These are phyloP conservation scores for Thoreauomyces humboldtii DNA, from an alignment of 192 early-diverging fungal species.

Conservation along the genomic window DNA sequence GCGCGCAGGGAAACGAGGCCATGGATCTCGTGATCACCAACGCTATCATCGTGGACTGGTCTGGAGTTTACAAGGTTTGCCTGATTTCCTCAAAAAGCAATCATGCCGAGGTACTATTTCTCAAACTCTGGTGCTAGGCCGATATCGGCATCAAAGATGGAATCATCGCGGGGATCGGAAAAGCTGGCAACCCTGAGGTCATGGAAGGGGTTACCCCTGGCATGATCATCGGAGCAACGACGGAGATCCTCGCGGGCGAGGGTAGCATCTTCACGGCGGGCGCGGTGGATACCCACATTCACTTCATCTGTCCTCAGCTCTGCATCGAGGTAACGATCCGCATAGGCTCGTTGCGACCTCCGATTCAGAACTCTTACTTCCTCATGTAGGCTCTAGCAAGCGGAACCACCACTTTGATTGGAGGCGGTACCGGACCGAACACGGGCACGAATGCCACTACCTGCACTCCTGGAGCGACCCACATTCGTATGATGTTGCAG, in stretches of 20 bases:
- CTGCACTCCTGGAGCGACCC: constrained; percentile 81
- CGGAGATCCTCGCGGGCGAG: constrained; percentile 91
- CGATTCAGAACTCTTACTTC: too few species aligned
- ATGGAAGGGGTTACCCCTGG: constrained; percentile 89
- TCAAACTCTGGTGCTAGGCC: constrained; percentile 47
- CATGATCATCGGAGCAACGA: constrained; percentile 84
- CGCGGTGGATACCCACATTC: constrained; percentile 90
- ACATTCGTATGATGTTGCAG: constrained; percentile 87
- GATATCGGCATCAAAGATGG: constrained; percentile 93
- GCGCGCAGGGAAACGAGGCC: constrained; percentile 62
- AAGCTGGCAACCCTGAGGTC: constrained; percentile 96
- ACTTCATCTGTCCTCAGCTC: constrained; percentile 93
- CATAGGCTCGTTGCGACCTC: too few species aligned
- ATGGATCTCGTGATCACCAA: constrained; percentile 96
- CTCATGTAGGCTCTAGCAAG: constrained; percentile 29
- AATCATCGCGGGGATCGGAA: constrained; percentile 87
- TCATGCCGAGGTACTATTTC: neutral
- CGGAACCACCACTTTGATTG: constrained; percentile 37
- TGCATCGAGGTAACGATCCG: constrained; percentile 64
- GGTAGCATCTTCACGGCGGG: constrained; percentile 91
- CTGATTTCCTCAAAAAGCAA: too few species aligned
- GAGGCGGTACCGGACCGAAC: constrained; percentile 78
- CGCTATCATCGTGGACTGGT: constrained; percentile 86
- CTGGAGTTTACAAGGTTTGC: constrained; percentile 86
- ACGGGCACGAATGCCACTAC: constrained; percentile 96